A percentile compares a stretch with the other conserved stretches of the same genome.
Evolutionary conservation across 1,139 yeast species (phyloP).

Genomic region (Debaryomyces psychrophilus): DNA sequence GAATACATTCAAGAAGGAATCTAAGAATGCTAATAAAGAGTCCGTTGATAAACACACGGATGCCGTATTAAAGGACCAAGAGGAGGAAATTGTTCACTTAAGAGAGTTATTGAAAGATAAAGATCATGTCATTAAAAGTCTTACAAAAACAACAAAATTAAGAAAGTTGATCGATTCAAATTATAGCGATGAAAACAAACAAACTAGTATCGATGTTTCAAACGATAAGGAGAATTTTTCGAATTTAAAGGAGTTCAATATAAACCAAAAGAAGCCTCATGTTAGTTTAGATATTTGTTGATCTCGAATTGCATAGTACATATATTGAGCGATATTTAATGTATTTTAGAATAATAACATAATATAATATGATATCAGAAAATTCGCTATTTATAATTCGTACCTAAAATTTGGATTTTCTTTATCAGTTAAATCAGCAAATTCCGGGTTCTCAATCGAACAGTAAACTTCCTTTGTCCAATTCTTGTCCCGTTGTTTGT

Average conservation of each 20-base stretch:
- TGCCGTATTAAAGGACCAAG: constrained; percentile 56
- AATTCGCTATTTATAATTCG: constrained; percentile 1
- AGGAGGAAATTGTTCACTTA: constrained; percentile 69
- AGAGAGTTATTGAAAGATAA: constrained; percentile 64
- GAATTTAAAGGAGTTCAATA: constrained; percentile 27
- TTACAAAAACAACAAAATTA: constrained; percentile 60
- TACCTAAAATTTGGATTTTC: constrained; percentile 22
- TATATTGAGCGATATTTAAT: too few relatives aligned
- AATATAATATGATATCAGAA: neutral
- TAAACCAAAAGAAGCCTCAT: constrained; percentile 24
- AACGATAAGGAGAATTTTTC: constrained; percentile 21
- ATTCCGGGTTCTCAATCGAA: constrained; percentile 16
- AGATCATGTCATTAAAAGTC: constrained; percentile 76
- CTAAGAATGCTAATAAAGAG: constrained; percentile 7
- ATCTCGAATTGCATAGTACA: neutral
- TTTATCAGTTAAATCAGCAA: constrained; percentile 25
- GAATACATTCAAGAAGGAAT: constrained; percentile 14
- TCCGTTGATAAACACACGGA: constrained; percentile 21
- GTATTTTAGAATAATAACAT: neutral
- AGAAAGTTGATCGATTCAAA: constrained; percentile 50
- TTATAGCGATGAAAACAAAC: constrained; percentile 8
- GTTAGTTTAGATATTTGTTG: constrained; percentile 8
- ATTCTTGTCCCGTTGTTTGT: constrained; percentile 12
- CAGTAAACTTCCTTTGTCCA: constrained; percentile 11
- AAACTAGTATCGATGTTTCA: neutral